phyloP scores from a whole-genome alignment of 495 filamentous ascomycete species.

The Parmelia sp. region DNA sequence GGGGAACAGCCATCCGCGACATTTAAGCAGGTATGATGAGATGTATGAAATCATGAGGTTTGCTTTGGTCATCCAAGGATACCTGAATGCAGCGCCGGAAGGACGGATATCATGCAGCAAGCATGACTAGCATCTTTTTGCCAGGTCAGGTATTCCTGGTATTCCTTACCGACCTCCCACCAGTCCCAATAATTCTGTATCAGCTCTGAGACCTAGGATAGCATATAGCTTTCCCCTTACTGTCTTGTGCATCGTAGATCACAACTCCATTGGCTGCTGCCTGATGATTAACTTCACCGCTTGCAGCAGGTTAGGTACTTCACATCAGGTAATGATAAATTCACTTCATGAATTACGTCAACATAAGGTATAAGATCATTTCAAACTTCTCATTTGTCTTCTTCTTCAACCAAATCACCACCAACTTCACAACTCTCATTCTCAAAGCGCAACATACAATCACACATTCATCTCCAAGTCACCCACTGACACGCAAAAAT shows the following conservation, averaged over 20 bases:
- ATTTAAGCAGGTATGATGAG: no score
- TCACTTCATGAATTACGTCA: neutral
- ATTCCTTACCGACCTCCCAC: no score
- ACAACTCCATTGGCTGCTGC: neutral
- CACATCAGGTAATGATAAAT: no score
- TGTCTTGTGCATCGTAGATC: neutral
- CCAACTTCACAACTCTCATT: neutral
- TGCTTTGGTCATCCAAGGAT: neutral
- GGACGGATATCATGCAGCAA: neutral
- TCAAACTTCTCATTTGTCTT: neutral
- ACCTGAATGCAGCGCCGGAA: neutral
- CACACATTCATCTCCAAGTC: neutral
- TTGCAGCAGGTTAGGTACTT: neutral
- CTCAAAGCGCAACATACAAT: neutral
- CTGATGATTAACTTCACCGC: neutral
- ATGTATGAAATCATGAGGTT: neutral
- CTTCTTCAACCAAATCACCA: neutral
- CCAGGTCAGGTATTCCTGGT: no score
- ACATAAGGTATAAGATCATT: neutral
- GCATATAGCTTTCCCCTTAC: neutral
- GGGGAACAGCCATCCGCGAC: neutral
- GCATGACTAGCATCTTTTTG: neutral
- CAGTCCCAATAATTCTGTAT: no score
- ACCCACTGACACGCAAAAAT: conserved; percentile 8
- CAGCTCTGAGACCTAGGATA: no score